These are phyloP conservation scores for Ceratobasidium papillatum DNA, from an alignment of 1,284 basidiomycete genomes.

Conservation along the genomic window DNA sequence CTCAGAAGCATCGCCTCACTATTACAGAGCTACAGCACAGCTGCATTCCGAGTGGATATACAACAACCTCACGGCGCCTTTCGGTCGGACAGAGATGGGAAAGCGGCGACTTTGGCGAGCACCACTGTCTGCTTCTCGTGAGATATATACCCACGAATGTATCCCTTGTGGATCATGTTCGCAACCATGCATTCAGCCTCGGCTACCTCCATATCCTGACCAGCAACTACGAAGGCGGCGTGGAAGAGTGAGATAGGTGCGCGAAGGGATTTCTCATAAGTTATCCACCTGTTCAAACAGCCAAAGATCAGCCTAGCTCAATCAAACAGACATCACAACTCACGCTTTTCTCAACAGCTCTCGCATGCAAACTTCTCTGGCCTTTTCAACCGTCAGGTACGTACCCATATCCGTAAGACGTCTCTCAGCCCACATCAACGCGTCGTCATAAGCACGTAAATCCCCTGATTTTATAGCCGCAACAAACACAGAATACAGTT, in stretches of 20 bases:
- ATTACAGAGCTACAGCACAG: background rate
- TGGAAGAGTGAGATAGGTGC: slow-evolving; percentile 83
- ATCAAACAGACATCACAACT: slow-evolving; percentile 50
- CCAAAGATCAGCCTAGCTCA: slow-evolving; percentile 1
- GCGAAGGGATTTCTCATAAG: slow-evolving; percentile 72
- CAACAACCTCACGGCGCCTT: slow-evolving; percentile 12
- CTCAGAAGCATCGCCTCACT: background rate
- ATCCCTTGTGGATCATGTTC: slow-evolving; percentile 93
- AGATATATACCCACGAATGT: slow-evolving; percentile 94
- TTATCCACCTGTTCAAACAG: slow-evolving; percentile 71
- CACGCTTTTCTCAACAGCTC: slow-evolving; percentile 88
- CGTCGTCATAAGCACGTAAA: slow-evolving; percentile 79
- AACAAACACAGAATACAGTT: slow-evolving; percentile 84
- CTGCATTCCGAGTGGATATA: background rate
- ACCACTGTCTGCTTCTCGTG: slow-evolving; percentile 95
- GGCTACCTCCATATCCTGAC: slow-evolving; percentile 63
- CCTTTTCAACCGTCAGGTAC: slow-evolving; percentile 87
- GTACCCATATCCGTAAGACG: slow-evolving; percentile 83
- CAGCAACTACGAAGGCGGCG: slow-evolving; percentile 71
- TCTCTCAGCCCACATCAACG: slow-evolving; percentile 73
- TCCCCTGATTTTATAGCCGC: slow-evolving; percentile 79
- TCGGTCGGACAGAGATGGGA: slow-evolving; percentile 60
- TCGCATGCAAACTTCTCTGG: slow-evolving; percentile 85
- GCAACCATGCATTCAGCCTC: slow-evolving; percentile 95
- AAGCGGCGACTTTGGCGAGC: slow-evolving; percentile 81